phyloP scores from a whole-genome alignment of 495 filamentous ascomycete species.

The Hypoxylon perforatum region DNA sequence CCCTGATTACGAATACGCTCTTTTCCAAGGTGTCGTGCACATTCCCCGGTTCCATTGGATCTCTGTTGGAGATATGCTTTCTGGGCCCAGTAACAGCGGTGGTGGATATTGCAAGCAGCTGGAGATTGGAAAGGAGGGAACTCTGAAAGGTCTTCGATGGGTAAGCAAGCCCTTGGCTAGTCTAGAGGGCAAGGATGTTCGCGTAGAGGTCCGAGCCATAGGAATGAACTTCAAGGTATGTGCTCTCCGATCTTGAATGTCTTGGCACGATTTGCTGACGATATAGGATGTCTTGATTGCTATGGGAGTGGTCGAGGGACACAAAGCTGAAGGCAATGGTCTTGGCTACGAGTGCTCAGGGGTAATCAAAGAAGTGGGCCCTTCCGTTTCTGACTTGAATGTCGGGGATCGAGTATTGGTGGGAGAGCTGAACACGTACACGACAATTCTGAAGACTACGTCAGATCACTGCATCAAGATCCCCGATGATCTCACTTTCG shows the following conservation, averaged over 20 bases:
- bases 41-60: background rate
- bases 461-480: constrained; percentile 41
- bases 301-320: background rate
- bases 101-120: background rate
- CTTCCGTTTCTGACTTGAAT: background rate
- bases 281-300: background rate
- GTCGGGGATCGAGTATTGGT: background rate
- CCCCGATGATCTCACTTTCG: constrained; percentile 57
- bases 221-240: background rate
- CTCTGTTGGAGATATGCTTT: background rate
- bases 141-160: background rate
- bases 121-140: background rate
- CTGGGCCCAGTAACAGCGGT: background rate
- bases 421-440: background rate
- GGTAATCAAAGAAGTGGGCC: background rate
- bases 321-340: background rate
- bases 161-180: background rate
- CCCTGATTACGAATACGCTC: background rate
- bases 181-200: background rate
- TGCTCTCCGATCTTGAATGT: too few species aligned
- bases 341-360: background rate
- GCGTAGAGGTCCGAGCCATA: background rate
- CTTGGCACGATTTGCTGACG: too few species aligned
- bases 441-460: background rate
- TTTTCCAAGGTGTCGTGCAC: background rate